These are phyloP conservation scores for Pueraria montana DNA, from an alignment of 306 rosid genomes.

Conservation along the genomic window DNA sequence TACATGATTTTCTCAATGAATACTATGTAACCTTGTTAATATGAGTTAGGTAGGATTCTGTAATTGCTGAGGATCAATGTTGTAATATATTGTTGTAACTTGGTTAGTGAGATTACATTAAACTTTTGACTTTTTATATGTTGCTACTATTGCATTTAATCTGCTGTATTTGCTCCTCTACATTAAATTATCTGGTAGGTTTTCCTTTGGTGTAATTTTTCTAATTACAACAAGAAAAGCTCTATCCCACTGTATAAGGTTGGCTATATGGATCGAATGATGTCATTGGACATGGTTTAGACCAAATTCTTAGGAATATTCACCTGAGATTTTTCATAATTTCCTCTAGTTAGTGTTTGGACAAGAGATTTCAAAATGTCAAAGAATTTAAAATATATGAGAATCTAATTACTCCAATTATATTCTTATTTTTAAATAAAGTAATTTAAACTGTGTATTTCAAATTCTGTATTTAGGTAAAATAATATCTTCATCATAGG, in stretches of 20 bases:
- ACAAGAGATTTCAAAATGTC: too few relatives aligned
- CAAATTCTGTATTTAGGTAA: too few relatives aligned
- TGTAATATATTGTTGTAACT: slow-evolving; percentile 27
- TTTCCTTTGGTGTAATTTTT: neutral
- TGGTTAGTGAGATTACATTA: slow-evolving; percentile 33
- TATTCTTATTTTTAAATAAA: too few relatives aligned
- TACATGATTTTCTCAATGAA: slow-evolving; percentile 36
- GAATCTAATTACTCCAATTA: too few relatives aligned
- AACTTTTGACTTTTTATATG: slow-evolving; percentile 15
- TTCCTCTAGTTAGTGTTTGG: too few relatives aligned
- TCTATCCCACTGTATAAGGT: neutral
- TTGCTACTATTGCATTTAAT: neutral
- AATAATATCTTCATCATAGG: too few relatives aligned
- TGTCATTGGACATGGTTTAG: neutral
- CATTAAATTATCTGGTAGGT: neutral
- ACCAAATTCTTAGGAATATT: neutral
- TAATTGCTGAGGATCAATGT: slow-evolving; percentile 35
- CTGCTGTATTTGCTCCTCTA: neutral
- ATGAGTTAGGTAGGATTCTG: slow-evolving; percentile 49
- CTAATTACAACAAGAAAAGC: too few relatives aligned
- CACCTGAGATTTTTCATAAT: neutral
- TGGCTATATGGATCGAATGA: neutral
- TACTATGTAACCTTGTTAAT: slow-evolving; percentile 47
- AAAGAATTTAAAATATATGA: too few relatives aligned
- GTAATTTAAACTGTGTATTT: too few relatives aligned